Evolutionary conservation across 345 rosid species (phyloP), one percentile per base, ranked within the genome.

Genomic region (Boechera stricta): DNA sequence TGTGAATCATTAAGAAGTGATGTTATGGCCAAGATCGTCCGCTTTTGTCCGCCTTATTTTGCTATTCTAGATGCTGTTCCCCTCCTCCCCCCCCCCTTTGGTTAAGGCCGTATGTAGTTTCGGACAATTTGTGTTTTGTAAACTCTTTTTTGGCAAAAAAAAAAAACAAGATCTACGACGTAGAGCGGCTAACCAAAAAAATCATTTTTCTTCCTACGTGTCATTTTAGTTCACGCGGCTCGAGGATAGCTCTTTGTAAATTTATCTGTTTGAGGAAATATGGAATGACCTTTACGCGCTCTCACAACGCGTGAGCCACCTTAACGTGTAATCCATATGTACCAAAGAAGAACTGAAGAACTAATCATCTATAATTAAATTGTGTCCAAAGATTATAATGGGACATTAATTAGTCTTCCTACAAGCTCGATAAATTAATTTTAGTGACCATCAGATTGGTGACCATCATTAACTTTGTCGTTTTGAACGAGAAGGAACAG

Each of bases 151-250:
- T 21, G 1, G 24, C 0, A 21, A 21, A 21, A 21, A 21, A 18
- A 18, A 18, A 18, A 18, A 18, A 18, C 21, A 18, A 18, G 21
- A 18, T 21, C 24, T 21, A 21, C 24, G 24, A 21, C 24, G 36
- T 33, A 33, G 7, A 33, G 36, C 36, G 4, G 4, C 33, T 29
- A 28, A 15, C 69, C 45, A 32, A 38, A 79, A 56, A 75, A 10
- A 59, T 36, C 69, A 47, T 31, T 73, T 18, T 21, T 21, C 39
- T 68, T 70, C 53, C 62, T 72, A 16, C 68, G 35, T 69, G 86
- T 77, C 67, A 69, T 54, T 45, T 55, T 64, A 16, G 16, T 21
- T 64, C 56, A 64, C 29, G 57, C 29, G 26, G 65, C 57, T 55
- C 71, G 72, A 52, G 7, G 15, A 16, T 26, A 10, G 45, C 42